Base-by-base conservation (phyloP, 192 early-diverging fungal genomes). In the Entophlyctis luteolus region DNA sequence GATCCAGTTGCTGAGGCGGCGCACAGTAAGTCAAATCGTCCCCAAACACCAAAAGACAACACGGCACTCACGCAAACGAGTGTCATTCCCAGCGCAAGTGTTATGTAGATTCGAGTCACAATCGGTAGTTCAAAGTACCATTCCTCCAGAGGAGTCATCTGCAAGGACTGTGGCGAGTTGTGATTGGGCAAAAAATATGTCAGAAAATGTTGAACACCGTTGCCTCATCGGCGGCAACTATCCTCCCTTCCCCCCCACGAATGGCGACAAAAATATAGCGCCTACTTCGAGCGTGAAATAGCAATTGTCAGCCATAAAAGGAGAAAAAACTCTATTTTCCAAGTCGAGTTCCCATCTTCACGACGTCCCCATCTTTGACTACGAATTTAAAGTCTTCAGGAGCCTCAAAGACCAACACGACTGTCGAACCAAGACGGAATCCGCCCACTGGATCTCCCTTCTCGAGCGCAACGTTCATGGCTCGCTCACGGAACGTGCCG, bases 371-470 rank as follows among this genome's bases (percentile, higher is more conserved):
- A 3, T 81, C 81, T 54, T 83, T 71, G 2, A 94, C 77, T n/a
- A 55, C 49, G 57, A 84, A 98, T 72, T 86, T 80, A 78, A 97
- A 97, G 2, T 81, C 68, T 25, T 79, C 48, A 1, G 96, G 97
- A 0, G 94, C 95, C 65, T 96, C 94, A 84, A 98, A 99, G 46
- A 99, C 93, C 28, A 99, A 77, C 4, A 98, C 94, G 31, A 99
- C 84, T 3, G 97, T 98, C 6, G 91, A 94, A 28, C 97, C 97
- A 12, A 99, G 79, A 54, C 81, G 85, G 77, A 99, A 98, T 20
- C 97, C 97, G 14, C 97, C 97, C 67, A 98, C 84, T 69, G 97
- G 92, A 67, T 95, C 86, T 45, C 95, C 97, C 62, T 83, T 80
- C 2, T 59, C 71, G 20, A 94, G 68, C 8, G 83, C 85, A 46